Base-by-base conservation (phyloP, 495 filamentous ascomycete genomes). In the Tuber borchii region DNA sequence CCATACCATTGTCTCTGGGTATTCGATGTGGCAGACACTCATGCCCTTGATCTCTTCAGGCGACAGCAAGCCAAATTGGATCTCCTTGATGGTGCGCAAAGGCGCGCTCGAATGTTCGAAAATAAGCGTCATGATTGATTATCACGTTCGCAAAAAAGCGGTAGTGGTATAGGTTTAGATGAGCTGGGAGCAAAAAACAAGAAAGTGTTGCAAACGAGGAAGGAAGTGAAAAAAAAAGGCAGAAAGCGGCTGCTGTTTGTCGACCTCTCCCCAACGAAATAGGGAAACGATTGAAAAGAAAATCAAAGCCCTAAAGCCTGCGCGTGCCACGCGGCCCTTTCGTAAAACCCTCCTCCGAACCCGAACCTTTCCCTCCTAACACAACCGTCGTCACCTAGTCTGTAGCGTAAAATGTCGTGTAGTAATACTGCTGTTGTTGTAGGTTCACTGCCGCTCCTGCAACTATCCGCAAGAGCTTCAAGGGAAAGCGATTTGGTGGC, bases 31-130 rank as follows among this genome's bases (percentile, higher is more conserved):
- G 44, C 89, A 90, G 70, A 97, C 94, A 85, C 94, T 97, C 93
- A 97, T 94, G 76, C 90, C 91, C 86, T 98, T 98, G 85, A 97
- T 96, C 85, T 99, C 96, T 83, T 98, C 95, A 1, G 96, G 95
- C 26, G 94, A 94, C 82, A 97, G 87, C 76, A 99, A 90, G 81
- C 95, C 95, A 85, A 99, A 99, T 86, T 98, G 96, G 78, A 99
- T 97, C 88, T 98, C 95, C 88, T 97, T 90, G 78, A 99, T 93
- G 74, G 91, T 93, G 87, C 93, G 93, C 88, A 97, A 87, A 80
- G 94, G 93, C 89, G 95, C 95, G 87, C 93, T 94, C 80, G 95
- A 98, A 83, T 93, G 91, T 74, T 91, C 88, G 80, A 97, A 97
- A 83, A 91, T 91, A 81, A 97, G 91, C 88, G 94, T 90, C 95